Evolutionary conservation across 352 stramenopile genomes (phyloP), one percentile per base, ranked within the genome.

Genomic region (Globisporangium mamillatum): DNA sequence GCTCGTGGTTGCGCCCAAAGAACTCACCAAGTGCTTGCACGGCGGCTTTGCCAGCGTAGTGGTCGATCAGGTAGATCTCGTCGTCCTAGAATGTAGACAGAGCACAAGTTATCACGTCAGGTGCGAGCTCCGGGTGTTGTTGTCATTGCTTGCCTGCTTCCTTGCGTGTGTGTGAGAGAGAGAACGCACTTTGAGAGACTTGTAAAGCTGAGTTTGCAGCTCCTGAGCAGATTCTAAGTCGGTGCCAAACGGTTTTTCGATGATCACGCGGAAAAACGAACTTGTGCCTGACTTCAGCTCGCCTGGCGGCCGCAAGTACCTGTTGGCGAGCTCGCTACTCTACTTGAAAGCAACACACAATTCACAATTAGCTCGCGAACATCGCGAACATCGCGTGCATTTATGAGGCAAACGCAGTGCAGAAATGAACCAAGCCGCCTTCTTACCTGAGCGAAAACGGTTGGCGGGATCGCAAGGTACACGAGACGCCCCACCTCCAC

Each of bases 21-120:
- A 90, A 94, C 24, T 69, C 66, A 1, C 74, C 54, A 29, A 94
- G 75, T 0, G 78, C 80, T 20, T 83, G 82, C 1, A 96, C 72
- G n/a, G 76, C 82, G 1, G 65, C 63, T 57, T 96, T 96, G 34
- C 87, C 88, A n/a, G 91, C 80, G 66, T 94, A 96, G 62, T 96
- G 88, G 29, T 96, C 88, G 66, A 94, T 92, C n/a, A 94, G 67
- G n/a, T 88, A 87, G 32, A 95, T 72, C 64, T 96, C 87, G 18
- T 93, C 55, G 29, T 79, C 75, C 78, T 89, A 24, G n/a, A 6
- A 48, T 48, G 12, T 16, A 48, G 14, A 20, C 38, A 48, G 14
- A 27, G 41, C n/a, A 53, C 1, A 60, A n/a, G 27, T 48, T 4
- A 53, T 16, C 7, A 18, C 7, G 14, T 8, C 16, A 52, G 16